phyloP scores from a whole-genome alignment of 371 early-diverging fungal genomes.

The Apophysomyces trapeziformis region DNA sequence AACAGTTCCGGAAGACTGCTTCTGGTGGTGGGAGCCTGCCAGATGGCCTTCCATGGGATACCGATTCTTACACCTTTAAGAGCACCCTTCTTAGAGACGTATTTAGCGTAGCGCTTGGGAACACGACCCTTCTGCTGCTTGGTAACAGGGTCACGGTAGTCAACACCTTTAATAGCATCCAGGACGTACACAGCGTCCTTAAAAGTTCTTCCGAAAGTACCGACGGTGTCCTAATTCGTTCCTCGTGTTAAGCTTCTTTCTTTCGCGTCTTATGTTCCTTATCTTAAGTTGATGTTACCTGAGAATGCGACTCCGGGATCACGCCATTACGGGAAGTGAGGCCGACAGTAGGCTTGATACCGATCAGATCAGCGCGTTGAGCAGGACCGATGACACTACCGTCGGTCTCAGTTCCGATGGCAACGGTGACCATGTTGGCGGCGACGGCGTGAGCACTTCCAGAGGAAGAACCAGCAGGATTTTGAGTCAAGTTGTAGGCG shows the following conservation, averaged over 20 bases:
- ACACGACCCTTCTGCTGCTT: constrained; percentile 11
- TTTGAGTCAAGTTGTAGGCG: constrained; percentile 19
- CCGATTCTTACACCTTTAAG: constrained; percentile 15
- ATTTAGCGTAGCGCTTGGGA: constrained; percentile 8
- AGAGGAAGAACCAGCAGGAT: constrained; percentile 31
- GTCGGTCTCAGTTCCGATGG: constrained; percentile 41
- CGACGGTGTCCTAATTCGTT: constrained; percentile 26
- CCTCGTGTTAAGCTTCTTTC: not conserved
- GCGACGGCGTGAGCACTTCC: constrained; percentile 33
- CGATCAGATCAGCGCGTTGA: constrained; percentile 21
- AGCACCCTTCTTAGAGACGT: constrained; percentile 6
- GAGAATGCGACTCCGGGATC: constrained; percentile 35
- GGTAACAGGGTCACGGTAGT: constrained; percentile 16
- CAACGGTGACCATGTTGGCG: constrained; percentile 27
- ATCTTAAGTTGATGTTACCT: not conserved
- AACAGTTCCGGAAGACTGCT: constrained; percentile 13
- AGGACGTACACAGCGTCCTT: constrained; percentile 17
- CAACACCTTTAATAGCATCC: constrained; percentile 20
- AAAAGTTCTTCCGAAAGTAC: constrained; percentile 21
- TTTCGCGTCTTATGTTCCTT: not conserved
- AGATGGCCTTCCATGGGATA: constrained; percentile 17
- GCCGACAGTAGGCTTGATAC: constrained; percentile 38
- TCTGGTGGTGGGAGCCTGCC: constrained; percentile 15
- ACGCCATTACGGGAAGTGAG: constrained; percentile 30
- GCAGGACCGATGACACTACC: constrained; percentile 35